phyloP scores from a whole-genome alignment of 345 rosid genomes.

The Salix dunnii region DNA sequence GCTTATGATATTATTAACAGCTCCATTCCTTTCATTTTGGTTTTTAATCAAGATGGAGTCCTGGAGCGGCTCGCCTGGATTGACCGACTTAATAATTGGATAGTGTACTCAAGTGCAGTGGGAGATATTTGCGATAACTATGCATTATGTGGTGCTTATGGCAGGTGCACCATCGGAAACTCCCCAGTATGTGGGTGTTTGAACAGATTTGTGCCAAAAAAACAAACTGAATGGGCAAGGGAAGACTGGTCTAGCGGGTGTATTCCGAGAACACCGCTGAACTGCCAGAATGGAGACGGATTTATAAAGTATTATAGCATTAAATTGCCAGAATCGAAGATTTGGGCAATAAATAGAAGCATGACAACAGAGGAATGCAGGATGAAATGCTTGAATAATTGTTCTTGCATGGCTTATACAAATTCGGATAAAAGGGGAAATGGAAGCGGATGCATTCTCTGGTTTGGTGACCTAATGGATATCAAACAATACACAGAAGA shows the following conservation, averaged over 20 bases:
- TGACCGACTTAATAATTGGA: not conserved
- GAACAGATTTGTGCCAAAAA: conserved; percentile 10
- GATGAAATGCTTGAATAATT: conserved; percentile 14
- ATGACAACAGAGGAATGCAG: conserved; percentile 13
- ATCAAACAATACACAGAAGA: not conserved
- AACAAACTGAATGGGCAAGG: not conserved
- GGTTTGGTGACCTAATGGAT: conserved; percentile 23
- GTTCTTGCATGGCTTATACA: conserved; percentile 26
- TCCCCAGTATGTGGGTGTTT: conserved; percentile 18
- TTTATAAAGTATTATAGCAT: not conserved
- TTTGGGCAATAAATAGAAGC: not conserved
- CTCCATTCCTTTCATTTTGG: not conserved
- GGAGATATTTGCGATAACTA: conserved; percentile 14
- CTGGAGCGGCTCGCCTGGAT: not conserved
- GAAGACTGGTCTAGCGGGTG: conserved; percentile 20
- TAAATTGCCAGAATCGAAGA: conserved; percentile 16
- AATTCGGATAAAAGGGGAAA: conserved; percentile 10
- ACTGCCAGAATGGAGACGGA: conserved; percentile 5
- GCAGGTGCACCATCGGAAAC: not conserved
- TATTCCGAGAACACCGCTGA: conserved; percentile 3
- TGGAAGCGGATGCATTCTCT: conserved; percentile 23
- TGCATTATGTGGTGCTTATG: conserved; percentile 18
- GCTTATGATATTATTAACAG: not conserved
- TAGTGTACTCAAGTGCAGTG: not conserved
- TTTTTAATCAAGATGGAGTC: not conserved